These are phyloP conservation scores for Grosmannia clavigera DNA, from an alignment of 2,329 filamentous ascomycete genomes.

Conservation along the genomic window DNA sequence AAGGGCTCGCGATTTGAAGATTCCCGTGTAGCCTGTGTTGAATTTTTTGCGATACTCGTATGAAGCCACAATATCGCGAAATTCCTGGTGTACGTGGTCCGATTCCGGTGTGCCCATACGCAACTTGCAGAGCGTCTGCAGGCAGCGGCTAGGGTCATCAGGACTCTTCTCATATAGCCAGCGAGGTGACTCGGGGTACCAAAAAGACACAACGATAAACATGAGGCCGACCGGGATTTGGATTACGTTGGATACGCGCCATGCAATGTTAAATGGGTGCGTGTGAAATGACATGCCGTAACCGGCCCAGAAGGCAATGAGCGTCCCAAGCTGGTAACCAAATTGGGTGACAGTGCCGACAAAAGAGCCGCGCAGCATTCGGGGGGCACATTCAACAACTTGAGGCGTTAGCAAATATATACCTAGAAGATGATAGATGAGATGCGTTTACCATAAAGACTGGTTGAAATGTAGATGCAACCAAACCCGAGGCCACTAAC, in stretches of 20 bases:
- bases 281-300: constrained; percentile 16
- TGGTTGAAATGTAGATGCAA: constrained; percentile 4
- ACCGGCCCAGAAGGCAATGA: constrained; percentile 31
- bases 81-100: neutral
- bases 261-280: constrained; percentile 1
- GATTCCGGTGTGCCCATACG: constrained; percentile 2
- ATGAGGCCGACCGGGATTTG: constrained; percentile 2
- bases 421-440: too few species aligned
- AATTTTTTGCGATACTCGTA: neutral
- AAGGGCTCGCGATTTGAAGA: neutral
- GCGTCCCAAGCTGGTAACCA: constrained; percentile 28
- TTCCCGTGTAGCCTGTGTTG: neutral
- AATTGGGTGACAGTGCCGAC: constrained; percentile 17
- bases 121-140: constrained; percentile 1
- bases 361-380: constrained; percentile 2
- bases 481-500: constrained; percentile 1
- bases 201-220: constrained; percentile 1
- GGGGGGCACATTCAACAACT: constrained; percentile 2
- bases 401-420: too few species aligned
- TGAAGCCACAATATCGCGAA: constrained; percentile 1
- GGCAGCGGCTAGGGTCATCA: constrained; percentile 1
- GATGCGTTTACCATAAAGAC: neutral
- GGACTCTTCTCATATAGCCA: constrained; percentile 3
- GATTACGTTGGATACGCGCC: constrained; percentile 4
- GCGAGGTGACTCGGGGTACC: constrained; percentile 4